Conservation (phyloP, 2,329 filamentous ascomycete genomes). For the Aspergillus pseudonomiae region DNA sequence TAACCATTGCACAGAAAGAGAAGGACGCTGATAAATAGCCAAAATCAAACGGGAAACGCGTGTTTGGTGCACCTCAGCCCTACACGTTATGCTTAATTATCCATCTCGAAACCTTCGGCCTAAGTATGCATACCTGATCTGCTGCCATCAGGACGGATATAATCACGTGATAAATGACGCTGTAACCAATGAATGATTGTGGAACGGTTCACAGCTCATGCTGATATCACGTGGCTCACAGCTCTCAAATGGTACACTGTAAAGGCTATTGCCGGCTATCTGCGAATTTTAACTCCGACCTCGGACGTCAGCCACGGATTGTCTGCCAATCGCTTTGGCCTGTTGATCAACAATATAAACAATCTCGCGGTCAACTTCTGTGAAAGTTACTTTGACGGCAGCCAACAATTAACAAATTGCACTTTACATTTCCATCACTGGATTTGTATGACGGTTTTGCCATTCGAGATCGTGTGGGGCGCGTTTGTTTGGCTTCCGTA, state of each 20-base stretch:
- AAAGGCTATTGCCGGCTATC: constrained; percentile 1
- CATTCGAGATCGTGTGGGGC: not conserved
- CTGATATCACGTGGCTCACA: constrained; percentile 10
- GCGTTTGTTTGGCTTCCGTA: not conserved
- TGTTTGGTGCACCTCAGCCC: constrained; percentile 3
- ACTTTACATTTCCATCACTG: not conserved
- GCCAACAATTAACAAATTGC: not conserved
- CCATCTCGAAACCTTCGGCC: constrained; percentile 7
- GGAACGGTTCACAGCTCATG: not conserved
- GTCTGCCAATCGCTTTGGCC: not conserved
- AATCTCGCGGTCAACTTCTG: not conserved
- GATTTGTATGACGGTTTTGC: not conserved
- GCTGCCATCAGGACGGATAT: constrained; percentile 4
- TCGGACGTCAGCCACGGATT: constrained; percentile 13
- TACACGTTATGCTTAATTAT: constrained; percentile 4
- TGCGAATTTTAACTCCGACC: constrained; percentile 10
- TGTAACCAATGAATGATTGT: not conserved
- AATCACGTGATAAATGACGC: constrained; percentile 11
- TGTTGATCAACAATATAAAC: not conserved
- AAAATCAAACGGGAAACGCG: not conserved
- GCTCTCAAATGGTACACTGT: not conserved
- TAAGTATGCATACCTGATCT: constrained; percentile 8
- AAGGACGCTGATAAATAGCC: not conserved
- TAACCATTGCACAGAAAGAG: not conserved
- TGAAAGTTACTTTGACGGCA: not conserved